Evolutionary conservation across 768 basidiomycete species (phyloP).

Genomic region (Tulasnella sp.): DNA sequence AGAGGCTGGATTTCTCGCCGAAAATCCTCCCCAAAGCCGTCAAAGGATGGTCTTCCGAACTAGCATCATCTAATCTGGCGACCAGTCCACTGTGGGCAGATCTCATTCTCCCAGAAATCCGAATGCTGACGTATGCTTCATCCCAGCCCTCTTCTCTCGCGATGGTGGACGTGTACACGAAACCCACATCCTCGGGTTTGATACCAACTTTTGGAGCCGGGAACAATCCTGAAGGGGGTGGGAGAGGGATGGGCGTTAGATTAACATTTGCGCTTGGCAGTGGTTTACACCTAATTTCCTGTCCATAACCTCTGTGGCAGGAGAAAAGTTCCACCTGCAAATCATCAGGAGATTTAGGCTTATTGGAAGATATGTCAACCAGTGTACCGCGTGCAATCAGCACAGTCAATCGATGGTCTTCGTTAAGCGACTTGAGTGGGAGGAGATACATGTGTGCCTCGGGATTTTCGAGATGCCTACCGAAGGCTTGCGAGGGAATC

Average conservation of each 20-base stretch:
- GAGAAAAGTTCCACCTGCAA: neutral
- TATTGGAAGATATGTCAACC: neutral
- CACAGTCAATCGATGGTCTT: neutral
- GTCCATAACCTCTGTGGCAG: neutral
- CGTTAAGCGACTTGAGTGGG: neutral
- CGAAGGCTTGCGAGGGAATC: neutral
- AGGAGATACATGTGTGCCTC: neutral
- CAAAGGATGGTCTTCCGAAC: conserved; percentile 49
- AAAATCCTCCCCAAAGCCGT: conserved; percentile 41
- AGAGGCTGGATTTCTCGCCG: conserved; percentile 29
- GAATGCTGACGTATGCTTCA: neutral
- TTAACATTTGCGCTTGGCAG: neutral
- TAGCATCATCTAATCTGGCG: conserved; percentile 42
- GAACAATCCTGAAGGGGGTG: conserved; percentile 42
- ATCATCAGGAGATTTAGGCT: neutral
- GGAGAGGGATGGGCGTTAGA: conserved; percentile 47
- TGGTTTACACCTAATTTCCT: neutral
- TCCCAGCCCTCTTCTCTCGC: neutral
- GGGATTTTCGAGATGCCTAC: neutral
- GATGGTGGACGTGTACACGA: neutral
- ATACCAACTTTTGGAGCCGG: conserved; percentile 57
- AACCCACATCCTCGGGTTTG: conserved; percentile 61
- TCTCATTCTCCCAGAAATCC: conserved; percentile 30
- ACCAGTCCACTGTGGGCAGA: conserved; percentile 33
- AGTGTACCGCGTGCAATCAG: neutral